Conservation (phyloP, 2,329 filamentous ascomycete genomes). For the Lachnellula cervina region DNA sequence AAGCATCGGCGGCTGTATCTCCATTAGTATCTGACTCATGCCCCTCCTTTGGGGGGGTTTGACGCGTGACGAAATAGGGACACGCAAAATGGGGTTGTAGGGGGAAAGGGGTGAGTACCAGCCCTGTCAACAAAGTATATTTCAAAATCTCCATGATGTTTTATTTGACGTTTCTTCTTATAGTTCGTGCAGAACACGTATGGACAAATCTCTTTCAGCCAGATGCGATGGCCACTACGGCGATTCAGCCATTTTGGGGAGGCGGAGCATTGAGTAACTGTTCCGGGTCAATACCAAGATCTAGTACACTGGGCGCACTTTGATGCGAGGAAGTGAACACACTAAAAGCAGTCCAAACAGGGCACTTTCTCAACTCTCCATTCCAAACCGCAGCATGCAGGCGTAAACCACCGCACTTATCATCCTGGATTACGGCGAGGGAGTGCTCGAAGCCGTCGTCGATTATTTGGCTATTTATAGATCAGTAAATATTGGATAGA, state of each 20-base stretch:
- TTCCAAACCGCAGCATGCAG: slow-evolving; percentile 53
- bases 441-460: slow-evolving; percentile 52
- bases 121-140: slow-evolving; percentile 26
- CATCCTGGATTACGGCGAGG: slow-evolving; percentile 50
- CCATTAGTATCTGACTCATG: neutral
- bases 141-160: slow-evolving; percentile 32
- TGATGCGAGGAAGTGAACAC: slow-evolving; percentile 19
- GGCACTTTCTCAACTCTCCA: slow-evolving; percentile 50
- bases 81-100: neutral
- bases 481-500: neutral
- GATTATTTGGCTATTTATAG: slow-evolving; percentile 43
- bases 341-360: slow-evolving; percentile 63
- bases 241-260: slow-evolving; percentile 48
- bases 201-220: slow-evolving; percentile 49
- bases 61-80: neutral
- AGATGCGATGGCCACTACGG: slow-evolving; percentile 43
- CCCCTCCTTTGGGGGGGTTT: neutral
- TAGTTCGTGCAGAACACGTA: slow-evolving; percentile 58
- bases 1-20: slow-evolving; percentile 19
- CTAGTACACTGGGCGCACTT: neutral
- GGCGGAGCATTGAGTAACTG: slow-evolving; percentile 49
- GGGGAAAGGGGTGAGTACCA: slow-evolving; percentile 18
- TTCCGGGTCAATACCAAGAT: neutral
- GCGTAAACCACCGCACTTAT: slow-evolving; percentile 43
- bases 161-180: slow-evolving; percentile 48